Evolutionary conservation across 257 asterid genomes (phyloP), one percentile per base, ranked within the genome.

Genomic region (Ajuga chamaepitys): DNA sequence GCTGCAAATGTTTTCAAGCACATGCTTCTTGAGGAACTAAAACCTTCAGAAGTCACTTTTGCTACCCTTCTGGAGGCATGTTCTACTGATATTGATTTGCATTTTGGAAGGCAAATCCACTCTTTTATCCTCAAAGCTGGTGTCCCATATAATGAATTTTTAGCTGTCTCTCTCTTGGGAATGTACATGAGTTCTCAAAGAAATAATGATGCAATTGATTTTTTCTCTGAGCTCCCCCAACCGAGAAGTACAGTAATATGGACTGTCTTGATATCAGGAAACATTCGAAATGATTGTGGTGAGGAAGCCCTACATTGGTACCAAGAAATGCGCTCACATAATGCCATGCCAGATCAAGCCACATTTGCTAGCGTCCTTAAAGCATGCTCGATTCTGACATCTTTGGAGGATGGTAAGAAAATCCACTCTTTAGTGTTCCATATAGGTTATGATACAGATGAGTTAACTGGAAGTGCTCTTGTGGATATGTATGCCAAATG

Each of bases 401-500:
- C 95, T 65, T 66, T 85, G 71, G 83, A 70, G 52, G 82, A 82
- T 65, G 99, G 99, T 41, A 78, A 56, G 60, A 89, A 75, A 57
- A 80, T 83, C 59, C 99, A 93, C 70, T 75, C 87, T 46, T 41
- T 85, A 53, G 67, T 89, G 64, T 77, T 93, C 73, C 91, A 38
- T 75, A 70, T 76, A 41, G 89, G 94, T 60, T 86, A 81, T 59
- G 86, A 81, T 69, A 70, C 62, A 50, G 90, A 93, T 71, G 96
- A 93, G 82, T 52, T 89, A 76, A 86, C 81, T 7, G 83, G 84
- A 58, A 87, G 97, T 65, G 86, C 86, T 37, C 88, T 93, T 17
- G 84, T 93, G 22, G 99, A 93, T 72, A 93, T 93, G 99, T 93
- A 93, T 58, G 96, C 97, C 42, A 93, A 93, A 78, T 89, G 97